These are phyloP conservation scores for Hippophae rhamnoides DNA, from an alignment of 306 rosid genomes.

Conservation along the genomic window DNA sequence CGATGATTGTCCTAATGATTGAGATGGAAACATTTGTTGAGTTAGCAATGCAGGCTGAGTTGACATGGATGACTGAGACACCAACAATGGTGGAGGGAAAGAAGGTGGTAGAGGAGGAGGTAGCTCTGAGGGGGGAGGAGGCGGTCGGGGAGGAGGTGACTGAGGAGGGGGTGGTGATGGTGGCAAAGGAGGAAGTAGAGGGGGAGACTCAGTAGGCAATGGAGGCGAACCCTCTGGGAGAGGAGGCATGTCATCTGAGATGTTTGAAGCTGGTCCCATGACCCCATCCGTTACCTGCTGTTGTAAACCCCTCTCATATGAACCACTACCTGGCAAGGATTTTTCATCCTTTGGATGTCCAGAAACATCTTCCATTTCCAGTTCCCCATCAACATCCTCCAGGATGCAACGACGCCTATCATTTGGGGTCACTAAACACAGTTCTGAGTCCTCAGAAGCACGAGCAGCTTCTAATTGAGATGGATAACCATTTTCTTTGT, in stretches of 20 bases:
- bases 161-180: constrained; percentile 90
- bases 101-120: constrained; percentile 57
- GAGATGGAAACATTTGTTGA: constrained; percentile 55
- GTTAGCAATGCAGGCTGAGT: constrained; percentile 41
- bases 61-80: constrained; percentile 50
- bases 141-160: constrained; percentile 31
- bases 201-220: constrained; percentile 86
- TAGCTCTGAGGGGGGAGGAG: constrained; percentile 38
- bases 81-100: constrained; percentile 41
- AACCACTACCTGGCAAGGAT: constrained; percentile 25
- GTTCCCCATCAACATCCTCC: constrained; percentile 96
- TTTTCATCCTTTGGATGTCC: constrained; percentile 80
- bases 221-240: constrained; percentile 85
- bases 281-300: constrained; percentile 30
- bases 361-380: constrained; percentile 99
- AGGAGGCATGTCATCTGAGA: constrained; percentile 37
- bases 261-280: constrained; percentile 31
- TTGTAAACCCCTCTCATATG: constrained; percentile 40
- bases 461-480: constrained; percentile 37
- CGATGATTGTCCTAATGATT: constrained; percentile 54
- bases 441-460: constrained; percentile 57
- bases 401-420: constrained; percentile 92
- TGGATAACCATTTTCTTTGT: constrained; percentile 43
- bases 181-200: constrained; percentile 85
- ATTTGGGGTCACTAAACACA: constrained; percentile 57